Percentiles rank a stretch among this genome's conserved stretches.
These are phyloP conservation scores for Pleurotus pulmonarius DNA, from an alignment of 768 basidiomycete genomes.

Conservation along the genomic window DNA sequence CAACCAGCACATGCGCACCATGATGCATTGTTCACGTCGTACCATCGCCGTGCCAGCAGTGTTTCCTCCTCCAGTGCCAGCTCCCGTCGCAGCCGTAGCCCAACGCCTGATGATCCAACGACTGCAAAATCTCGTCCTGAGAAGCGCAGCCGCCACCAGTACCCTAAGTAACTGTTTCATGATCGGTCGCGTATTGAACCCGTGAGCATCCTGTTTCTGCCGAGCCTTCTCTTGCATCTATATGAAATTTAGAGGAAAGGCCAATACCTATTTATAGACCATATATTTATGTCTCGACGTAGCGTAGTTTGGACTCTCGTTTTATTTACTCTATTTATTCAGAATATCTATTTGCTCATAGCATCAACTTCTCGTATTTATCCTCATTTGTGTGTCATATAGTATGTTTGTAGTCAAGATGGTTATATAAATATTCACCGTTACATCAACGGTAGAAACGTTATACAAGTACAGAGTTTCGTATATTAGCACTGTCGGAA, in stretches of 20 bases:
- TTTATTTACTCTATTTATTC: neutral
- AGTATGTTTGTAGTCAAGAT: too few relatives aligned
- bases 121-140: slow-evolving; percentile 20
- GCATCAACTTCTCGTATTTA: too few relatives aligned
- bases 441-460: too few relatives aligned
- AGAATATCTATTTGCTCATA: neutral
- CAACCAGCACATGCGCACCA: neutral
- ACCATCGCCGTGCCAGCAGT: slow-evolving; percentile 34
- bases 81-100: slow-evolving; percentile 36
- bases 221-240: neutral
- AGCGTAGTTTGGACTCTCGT: neutral
- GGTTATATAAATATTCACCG: too few relatives aligned
- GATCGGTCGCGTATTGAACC: neutral
- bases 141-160: slow-evolving; percentile 27
- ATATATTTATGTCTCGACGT: neutral
- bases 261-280: neutral
- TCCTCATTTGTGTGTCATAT: too few relatives aligned
- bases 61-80: slow-evolving; percentile 37
- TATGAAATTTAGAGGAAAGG: neutral
- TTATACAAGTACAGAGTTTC: neutral
- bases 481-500: neutral
- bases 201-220: neutral
- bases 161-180: slow-evolving; percentile 12
- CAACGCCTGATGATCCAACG: slow-evolving; percentile 28
- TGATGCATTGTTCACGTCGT: slow-evolving; percentile 16